Evolutionary conservation across 1,284 basidiomycete genomes (phyloP).

Genomic region (Cystobasidium sp.): DNA sequence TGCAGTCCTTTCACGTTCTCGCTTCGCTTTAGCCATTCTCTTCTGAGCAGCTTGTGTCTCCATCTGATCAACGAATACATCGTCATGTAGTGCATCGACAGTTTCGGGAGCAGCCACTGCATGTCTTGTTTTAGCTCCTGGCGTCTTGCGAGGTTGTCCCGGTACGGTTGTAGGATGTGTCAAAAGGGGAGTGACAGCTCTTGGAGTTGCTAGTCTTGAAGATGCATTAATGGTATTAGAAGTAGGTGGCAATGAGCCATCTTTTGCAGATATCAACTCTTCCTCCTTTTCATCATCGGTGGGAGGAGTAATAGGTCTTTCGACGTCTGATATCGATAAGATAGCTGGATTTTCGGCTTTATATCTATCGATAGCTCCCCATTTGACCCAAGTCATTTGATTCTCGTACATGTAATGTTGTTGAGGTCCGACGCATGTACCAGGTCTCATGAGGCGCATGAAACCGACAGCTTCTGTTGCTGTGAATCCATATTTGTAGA

Average conservation of each 20-base stretch:
- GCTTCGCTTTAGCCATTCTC: slow-evolving; percentile 18
- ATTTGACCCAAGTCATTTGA: slow-evolving; percentile 90
- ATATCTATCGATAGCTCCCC: slow-evolving; percentile 76
- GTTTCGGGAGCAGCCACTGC: slow-evolving; percentile 58
- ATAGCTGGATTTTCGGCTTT: slow-evolving; percentile 53
- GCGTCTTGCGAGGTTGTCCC: slow-evolving; percentile 72
- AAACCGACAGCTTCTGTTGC: slow-evolving; percentile 95
- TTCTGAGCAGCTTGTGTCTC: slow-evolving; percentile 36
- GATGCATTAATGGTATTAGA: slow-evolving; percentile 25
- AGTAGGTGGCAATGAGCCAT: slow-evolving; percentile 60
- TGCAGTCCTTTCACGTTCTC: slow-evolving; percentile 21
- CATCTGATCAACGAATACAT: slow-evolving; percentile 42
- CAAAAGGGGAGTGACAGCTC: slow-evolving; percentile 70
- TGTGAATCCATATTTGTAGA: slow-evolving; percentile 99
- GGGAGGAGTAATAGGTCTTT: slow-evolving; percentile 60
- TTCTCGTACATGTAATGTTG: slow-evolving; percentile 95
- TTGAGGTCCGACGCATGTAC: slow-evolving; percentile 59
- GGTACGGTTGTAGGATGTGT: slow-evolving; percentile 30
- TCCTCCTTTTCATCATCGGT: slow-evolving; percentile 65
- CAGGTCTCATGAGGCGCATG: slow-evolving; percentile 96
- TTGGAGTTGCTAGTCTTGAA: slow-evolving; percentile 55
- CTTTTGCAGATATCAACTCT: slow-evolving; percentile 73
- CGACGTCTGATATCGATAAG: slow-evolving; percentile 56
- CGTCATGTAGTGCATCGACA: slow-evolving; percentile 33
- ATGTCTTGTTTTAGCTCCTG: slow-evolving; percentile 67